Base-by-base conservation (phyloP, 768 basidiomycete species). In the Hericium coralloides region DNA sequence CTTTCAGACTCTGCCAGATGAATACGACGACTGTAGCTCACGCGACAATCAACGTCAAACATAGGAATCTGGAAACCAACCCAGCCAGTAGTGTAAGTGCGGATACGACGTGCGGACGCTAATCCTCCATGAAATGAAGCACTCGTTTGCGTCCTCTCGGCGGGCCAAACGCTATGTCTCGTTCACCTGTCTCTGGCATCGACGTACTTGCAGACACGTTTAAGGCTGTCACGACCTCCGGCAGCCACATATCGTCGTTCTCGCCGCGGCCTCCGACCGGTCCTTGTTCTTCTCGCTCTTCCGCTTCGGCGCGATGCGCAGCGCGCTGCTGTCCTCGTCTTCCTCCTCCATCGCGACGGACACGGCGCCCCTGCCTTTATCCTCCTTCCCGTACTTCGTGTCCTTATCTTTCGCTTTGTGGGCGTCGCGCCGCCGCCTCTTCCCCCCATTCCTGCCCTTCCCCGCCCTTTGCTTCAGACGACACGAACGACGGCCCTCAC, bases 351-450 rank as follows among this genome's bases (percentile, higher is more conserved):
- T 72, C 56, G 83, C 84, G 66, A 94, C 93, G 12, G 88, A 89
- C 38, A 93, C 77, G 6, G 89, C 73, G 2, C 78, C 65, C 55
- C 76, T 76, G 8, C 17, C 49, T 23, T 50, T 50, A 12, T 36
- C 23, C 23, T 50, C 93, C 38, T 79, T 72, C 0, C 93, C 95
- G 67, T 97, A 95, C 26, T 78, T 80, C 43, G 93, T 92, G 65
- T 98, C 94, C 52, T 93, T 94, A 4, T 80, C 78, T 63, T 79
- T 76, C 14, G 67, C 60, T 55, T 70, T 72, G 50, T 71, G 73
- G 1, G 68, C 58, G 20, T 71, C n/a, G n/a, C 51, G 95, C n/a
- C 80, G 75, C 53, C 56, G 31, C 49, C 59, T 55, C 12, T 52
- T 47, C 15, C 47, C 55, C 12, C 57, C 61, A 18, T 38, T 39